Evolutionary conservation across 257 asterid genomes (phyloP).

Genomic region (Fraxinus anomala): DNA sequence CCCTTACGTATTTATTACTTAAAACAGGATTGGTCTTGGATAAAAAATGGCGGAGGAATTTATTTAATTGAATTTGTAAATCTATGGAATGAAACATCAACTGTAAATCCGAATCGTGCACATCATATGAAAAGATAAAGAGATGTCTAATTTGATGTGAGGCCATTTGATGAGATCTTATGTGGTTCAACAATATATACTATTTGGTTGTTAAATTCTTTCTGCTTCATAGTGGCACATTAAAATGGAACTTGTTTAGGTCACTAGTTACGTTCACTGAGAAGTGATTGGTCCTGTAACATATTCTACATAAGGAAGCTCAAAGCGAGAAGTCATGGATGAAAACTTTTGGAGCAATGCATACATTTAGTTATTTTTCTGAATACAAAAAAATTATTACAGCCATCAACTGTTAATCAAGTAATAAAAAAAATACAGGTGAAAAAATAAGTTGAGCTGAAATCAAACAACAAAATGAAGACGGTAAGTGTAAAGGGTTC

Average conservation of each 20-base stretch:
- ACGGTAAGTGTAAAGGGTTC: background rate
- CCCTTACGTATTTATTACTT: background rate
- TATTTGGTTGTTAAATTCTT: background rate
- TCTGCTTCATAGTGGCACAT: background rate
- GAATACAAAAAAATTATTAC: too few species aligned
- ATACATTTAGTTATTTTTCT: background rate
- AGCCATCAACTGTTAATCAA: background rate
- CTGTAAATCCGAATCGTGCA: background rate
- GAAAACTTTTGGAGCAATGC: background rate
- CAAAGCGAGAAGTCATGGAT: background rate
- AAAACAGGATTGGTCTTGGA: background rate
- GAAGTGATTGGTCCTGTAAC: background rate
- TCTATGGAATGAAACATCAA: background rate
- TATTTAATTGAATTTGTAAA: background rate
- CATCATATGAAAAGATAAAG: background rate
- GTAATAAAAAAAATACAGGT: background rate
- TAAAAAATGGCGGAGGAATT: background rate
- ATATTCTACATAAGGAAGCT: background rate
- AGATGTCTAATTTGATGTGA: background rate
- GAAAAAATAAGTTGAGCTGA: background rate
- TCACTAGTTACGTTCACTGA: background rate
- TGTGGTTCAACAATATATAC: background rate
- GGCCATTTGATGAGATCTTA: background rate
- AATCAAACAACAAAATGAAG: background rate
- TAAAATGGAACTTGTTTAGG: background rate